Evolutionary conservation across 495 filamentous ascomycete species (phyloP).

Genomic region (Patellaria atrata): DNA sequence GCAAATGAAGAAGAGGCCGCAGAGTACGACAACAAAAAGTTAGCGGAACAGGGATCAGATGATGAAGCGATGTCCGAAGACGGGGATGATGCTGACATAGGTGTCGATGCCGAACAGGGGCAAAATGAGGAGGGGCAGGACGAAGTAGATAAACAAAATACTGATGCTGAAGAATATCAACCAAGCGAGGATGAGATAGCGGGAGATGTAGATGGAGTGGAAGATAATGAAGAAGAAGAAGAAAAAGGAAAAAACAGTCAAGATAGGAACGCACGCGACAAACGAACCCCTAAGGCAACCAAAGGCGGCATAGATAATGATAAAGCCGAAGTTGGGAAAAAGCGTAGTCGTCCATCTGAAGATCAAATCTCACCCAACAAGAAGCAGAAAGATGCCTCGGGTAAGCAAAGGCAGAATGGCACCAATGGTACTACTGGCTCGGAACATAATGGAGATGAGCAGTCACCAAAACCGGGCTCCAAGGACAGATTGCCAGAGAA

Average conservation of each 20-base stretch:
- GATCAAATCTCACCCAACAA: no score
- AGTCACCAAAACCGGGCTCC: constrained; percentile 21
- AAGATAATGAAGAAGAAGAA: constrained; percentile 11
- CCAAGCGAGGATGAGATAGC: constrained; percentile 24
- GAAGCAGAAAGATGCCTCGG: no score
- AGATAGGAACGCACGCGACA: no score
- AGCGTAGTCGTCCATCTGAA: no score
- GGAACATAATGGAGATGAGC: constrained; percentile 16
- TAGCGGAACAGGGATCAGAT: constrained; percentile 5
- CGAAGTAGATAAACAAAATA: constrained; percentile 7
- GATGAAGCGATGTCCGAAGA: constrained; percentile 12
- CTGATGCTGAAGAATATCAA: constrained; percentile 19
- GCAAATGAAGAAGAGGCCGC: constrained; percentile 6
- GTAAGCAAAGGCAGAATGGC: no score
- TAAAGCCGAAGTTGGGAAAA: no score
- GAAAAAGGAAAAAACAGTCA: constrained; percentile 22
- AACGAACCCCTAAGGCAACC: no score
- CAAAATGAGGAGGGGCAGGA: constrained; percentile 2
- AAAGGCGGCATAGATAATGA: constrained; percentile 8
- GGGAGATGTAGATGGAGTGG: not conserved
- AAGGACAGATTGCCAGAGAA: constrained; percentile 22
- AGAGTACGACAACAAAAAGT: constrained; percentile 9
- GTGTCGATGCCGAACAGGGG: constrained; percentile 15
- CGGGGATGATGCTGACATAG: constrained; percentile 8
- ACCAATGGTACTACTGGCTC: constrained; percentile 13